Conservation (phyloP, 2,329 filamentous ascomycete genomes). For the Colletotrichum somersetense region DNA sequence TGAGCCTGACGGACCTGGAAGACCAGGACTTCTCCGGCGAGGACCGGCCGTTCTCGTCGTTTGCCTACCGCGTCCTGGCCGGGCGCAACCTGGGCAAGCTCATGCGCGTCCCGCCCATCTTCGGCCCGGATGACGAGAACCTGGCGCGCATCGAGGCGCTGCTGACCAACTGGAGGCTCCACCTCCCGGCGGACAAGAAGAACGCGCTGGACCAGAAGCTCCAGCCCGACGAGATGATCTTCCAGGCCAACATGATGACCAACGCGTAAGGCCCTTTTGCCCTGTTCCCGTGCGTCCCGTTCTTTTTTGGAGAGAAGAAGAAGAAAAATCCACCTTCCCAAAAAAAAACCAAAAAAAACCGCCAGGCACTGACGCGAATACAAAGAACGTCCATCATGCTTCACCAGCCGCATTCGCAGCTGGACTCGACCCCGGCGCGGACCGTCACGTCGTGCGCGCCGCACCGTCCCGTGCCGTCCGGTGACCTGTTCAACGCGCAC, state of each 20-base stretch:
- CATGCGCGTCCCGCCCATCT: conserved; percentile 68
- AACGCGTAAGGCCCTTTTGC: conserved; percentile 59
- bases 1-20: conserved; percentile 81
- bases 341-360: neutral
- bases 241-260: conserved; percentile 88
- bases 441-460: conserved; percentile 76
- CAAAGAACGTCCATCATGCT: conserved; percentile 76
- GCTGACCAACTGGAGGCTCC: conserved; percentile 81
- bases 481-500: conserved; percentile 72
- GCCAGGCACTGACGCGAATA: conserved; percentile 17
- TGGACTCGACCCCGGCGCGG: conserved; percentile 72
- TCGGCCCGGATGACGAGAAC: conserved; percentile 66
- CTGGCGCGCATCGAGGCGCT: conserved; percentile 64
- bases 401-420: conserved; percentile 82
- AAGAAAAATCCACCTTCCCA: too few species aligned
- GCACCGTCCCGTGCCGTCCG: conserved; percentile 63
- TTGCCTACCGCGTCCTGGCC: conserved; percentile 85
- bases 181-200: conserved; percentile 79
- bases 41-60: conserved; percentile 82
- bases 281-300: neutral
- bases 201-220: conserved; percentile 78
- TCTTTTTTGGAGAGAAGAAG: neutral
- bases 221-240: conserved; percentile 88
- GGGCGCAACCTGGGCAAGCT: conserved; percentile 83
- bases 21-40: conserved; percentile 79